These are phyloP conservation scores for Ramularia collo-cygni DNA, from an alignment of 2,329 filamentous ascomycete genomes.

Conservation along the genomic window DNA sequence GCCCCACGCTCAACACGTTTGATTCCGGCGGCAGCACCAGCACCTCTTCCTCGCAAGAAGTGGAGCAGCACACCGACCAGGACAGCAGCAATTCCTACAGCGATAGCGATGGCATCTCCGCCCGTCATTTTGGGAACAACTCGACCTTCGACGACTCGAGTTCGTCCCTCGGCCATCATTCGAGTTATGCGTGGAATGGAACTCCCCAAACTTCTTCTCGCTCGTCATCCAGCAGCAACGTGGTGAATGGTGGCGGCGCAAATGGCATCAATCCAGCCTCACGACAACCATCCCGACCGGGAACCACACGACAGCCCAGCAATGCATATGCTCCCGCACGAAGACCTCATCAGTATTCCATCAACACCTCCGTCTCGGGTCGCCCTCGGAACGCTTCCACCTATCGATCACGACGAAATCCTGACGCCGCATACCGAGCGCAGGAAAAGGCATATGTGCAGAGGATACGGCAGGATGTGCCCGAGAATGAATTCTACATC, in stretches of 20 bases:
- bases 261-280: conserved; percentile 4
- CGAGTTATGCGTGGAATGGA: conserved; percentile 25
- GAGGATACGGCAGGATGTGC: conserved; percentile 65
- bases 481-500: conserved; percentile 61
- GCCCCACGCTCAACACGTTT: conserved; percentile 27
- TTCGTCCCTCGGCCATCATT: conserved; percentile 24
- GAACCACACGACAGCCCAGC: conserved; percentile 40
- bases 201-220: conserved; percentile 1
- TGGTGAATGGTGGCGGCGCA: neutral
- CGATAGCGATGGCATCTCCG: conserved; percentile 22
- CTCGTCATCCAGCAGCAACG: neutral
- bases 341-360: conserved; percentile 42
- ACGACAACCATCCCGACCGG: conserved; percentile 29
- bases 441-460: conserved; percentile 95
- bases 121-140: conserved; percentile 20
- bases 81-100: conserved; percentile 17
- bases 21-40: conserved; percentile 28
- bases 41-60: conserved; percentile 22
- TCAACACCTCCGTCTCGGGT: conserved; percentile 39
- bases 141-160: conserved; percentile 17
- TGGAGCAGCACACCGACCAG: conserved; percentile 17
- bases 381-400: conserved; percentile 50
- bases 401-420: conserved; percentile 52
- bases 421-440: conserved; percentile 66
- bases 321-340: conserved; percentile 46